phyloP scores from a whole-genome alignment of 2,329 filamentous ascomycete species.

The Fusarium verticillioides region DNA sequence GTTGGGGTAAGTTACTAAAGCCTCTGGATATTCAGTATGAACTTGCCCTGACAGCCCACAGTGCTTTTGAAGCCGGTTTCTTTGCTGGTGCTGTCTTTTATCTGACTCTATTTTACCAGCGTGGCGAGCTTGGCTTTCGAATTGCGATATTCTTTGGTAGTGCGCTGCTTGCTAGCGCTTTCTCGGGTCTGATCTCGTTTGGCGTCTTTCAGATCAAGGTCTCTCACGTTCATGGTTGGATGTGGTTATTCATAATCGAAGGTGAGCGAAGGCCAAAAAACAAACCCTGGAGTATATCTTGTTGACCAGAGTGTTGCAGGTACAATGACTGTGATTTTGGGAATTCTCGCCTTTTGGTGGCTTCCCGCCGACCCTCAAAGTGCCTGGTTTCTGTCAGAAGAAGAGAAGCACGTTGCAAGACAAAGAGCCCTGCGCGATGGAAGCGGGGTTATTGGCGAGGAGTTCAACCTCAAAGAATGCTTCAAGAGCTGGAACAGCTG shows the following conservation, averaged over 20 bases:
- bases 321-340: background rate
- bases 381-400: background rate
- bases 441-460: background rate
- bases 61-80: background rate
- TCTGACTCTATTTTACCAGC: background rate
- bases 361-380: background rate
- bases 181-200: slow-evolving; percentile 69
- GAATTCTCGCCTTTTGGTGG: slow-evolving; percentile 1
- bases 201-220: slow-evolving; percentile 62
- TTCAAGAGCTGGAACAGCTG: slow-evolving; percentile 1
- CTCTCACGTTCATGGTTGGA: background rate
- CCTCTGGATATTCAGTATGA: background rate
- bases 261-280: background rate
- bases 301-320: background rate
- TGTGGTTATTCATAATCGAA: slow-evolving; percentile 5
- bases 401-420: background rate
- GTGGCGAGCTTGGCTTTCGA: background rate
- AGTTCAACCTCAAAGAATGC: background rate
- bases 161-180: slow-evolving; percentile 72
- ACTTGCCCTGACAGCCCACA: background rate
- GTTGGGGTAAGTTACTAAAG: background rate
- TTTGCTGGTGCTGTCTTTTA: slow-evolving; percentile 8
- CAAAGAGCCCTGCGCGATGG: background rate
- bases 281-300: fast-evolving
- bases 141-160: slow-evolving; percentile 68